Evolutionary conservation across 2,329 filamentous ascomycete species (phyloP), one percentile per base, ranked within the genome.

Genomic region (Curvularia lunata): DNA sequence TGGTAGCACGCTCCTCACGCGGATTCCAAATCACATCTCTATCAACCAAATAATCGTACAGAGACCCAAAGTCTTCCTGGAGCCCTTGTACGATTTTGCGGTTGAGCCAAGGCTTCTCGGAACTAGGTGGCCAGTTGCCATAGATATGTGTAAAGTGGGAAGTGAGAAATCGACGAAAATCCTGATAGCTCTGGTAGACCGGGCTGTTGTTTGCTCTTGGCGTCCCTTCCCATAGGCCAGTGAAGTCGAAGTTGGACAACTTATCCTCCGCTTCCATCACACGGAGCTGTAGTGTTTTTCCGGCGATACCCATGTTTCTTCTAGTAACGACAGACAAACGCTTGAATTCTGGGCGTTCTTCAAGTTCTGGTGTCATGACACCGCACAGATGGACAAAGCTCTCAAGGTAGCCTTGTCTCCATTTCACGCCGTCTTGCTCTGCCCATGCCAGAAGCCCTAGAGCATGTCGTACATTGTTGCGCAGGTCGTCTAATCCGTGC

Each of bases 1-100:
- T 83, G 18, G 84, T 83, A 3, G 84, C 82, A 0, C 85, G 79
- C 47, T 85, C 85, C 67, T 89, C 86, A 0, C 83, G 83, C 19
- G 82, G 82, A 54, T 88, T 86, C 86, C 88, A 91, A 0, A 83
- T 71, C 4, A 90, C 82, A 46, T 89, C 85, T 5, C 86, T 83
- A 71, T 91, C 85, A 16, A 91, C 88, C 1, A 91, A 78, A 61
- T 89, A 90, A 66, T 91, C 88, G 66, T 91, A 91, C 1, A 91
- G 77, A 0, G 86, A 84, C 2, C 86, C 85, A 65, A 91, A 90
- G 63, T 91, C 88, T 30, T 79, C 80, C 62, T 89, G 86, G n/a
- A 91, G 71, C 2, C 79, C 79, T 46, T 82, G 80, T 1, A 82
- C 82, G 18, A 89, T 71, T 3, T 80, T 82, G 40, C 88, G 80